Base-by-base conservation (phyloP, 176 grass and related monocot species). In the Pontederia paniculata region DNA sequence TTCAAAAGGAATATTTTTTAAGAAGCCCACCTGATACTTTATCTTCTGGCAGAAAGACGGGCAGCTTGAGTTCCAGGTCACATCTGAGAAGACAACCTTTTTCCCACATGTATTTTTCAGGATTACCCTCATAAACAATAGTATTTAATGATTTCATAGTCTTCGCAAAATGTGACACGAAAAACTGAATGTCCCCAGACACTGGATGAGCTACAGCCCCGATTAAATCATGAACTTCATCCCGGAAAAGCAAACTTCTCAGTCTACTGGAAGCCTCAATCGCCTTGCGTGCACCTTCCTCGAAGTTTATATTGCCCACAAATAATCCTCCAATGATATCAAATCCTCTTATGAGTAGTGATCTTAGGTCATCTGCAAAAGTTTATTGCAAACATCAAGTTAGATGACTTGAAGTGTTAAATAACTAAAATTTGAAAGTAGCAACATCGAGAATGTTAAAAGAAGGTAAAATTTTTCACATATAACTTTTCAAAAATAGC, bases 71-170 rank as follows among this genome's bases (percentile, higher is more conserved):
- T 3, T 17, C 67, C 61, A 90, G 63, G 48, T 84, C 57, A 21
- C 80, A 97, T 58, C 68, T 84, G 12, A 97, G 47, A 48, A 97
- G 72, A 71, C 80, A 97, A 19, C 86, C 86, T 60, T 89, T 90
- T 67, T 97, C 79, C 80, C 83, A 89, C 22, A 97, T 50, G 57
- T 73, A 69, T 48, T 58, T 87, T 53, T 75, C 77, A 1, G 80
- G 80, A 25, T 87, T 71, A 60, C 87, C 83, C 54, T 84, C 86
- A 77, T 82, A 97, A 28, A 79, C 16, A 84, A 90, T 74, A 20
- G n/a, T 43, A 54, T 71, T 67, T 47, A 55, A 53, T 18, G 46
- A 77, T 66, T 79, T 77, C 50, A 69, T 72, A 42, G 31, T 65
- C 48, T 59, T 60, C 17, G 50, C 9, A 37, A 52, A 60, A 64